These are phyloP conservation scores for Kalanchoe fedtschenkoi DNA, from an alignment of 164 flowering plant genomes.

Conservation along the genomic window DNA sequence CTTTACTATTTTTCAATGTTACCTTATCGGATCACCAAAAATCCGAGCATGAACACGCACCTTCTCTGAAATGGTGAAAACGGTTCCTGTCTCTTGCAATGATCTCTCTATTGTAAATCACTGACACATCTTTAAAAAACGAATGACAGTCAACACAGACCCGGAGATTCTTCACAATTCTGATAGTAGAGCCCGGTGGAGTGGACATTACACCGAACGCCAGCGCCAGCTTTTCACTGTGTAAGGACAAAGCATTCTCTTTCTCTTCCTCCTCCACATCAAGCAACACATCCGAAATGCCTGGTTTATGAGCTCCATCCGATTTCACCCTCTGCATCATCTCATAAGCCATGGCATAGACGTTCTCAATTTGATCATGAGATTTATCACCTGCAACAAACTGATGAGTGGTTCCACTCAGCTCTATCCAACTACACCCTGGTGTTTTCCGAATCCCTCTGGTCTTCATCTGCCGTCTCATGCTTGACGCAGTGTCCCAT, in stretches of 20 bases:
- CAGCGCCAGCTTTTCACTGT: constrained; percentile 30
- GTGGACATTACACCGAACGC: constrained; percentile 26
- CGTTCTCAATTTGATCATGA: constrained; percentile 15
- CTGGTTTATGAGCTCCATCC: constrained; percentile 18
- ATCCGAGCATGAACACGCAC: constrained; percentile 28
- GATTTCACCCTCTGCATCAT: constrained; percentile 19
- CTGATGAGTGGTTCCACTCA: constrained; percentile 18
- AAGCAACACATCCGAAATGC: constrained; percentile 19
- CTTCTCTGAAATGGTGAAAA: constrained; percentile 29
- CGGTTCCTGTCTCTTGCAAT: constrained; percentile 28
- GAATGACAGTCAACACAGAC: constrained; percentile 33
- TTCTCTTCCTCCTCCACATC: constrained; percentile 19
- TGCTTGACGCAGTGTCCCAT: constrained; percentile 12
- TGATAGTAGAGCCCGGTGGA: constrained; percentile 16
- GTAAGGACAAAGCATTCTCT: constrained; percentile 12
- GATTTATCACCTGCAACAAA: constrained; percentile 27
- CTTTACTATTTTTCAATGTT: constrained; percentile 14
- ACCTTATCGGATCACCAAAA: constrained; percentile 17
- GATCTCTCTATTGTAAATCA: constrained; percentile 18
- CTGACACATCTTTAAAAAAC: constrained; percentile 20
- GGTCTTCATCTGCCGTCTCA: constrained; percentile 13
- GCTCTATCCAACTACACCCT: constrained; percentile 17
- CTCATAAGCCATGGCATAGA: constrained; percentile 24
- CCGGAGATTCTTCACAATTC: constrained; percentile 29
- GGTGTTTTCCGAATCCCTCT: constrained; percentile 13